Evolutionary conservation across 2,329 filamentous ascomycete genomes (phyloP).

Genomic region (Hymenoscyphus repandus): DNA sequence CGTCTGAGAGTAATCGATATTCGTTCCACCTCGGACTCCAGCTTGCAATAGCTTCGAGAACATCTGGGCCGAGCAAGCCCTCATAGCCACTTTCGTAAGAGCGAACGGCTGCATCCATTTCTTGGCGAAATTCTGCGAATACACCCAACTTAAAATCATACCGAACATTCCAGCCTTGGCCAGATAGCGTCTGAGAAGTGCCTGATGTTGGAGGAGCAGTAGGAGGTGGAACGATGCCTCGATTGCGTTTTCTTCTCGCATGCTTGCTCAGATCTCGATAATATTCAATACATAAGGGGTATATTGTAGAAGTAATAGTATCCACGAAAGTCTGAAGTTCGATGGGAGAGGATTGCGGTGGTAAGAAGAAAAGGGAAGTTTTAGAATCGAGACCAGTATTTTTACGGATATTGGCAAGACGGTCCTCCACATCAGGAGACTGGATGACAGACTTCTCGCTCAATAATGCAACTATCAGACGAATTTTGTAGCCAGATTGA

Average conservation of each 20-base stretch:
- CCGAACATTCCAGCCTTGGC: slow-evolving; percentile 84
- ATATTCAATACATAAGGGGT: slow-evolving; percentile 76
- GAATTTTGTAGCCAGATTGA: slow-evolving; percentile 70
- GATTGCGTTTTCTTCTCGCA: slow-evolving; percentile 77
- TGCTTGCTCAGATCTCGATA: slow-evolving; percentile 94
- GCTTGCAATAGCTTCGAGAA: slow-evolving; percentile 81
- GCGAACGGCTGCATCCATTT: slow-evolving; percentile 80
- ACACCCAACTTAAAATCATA: slow-evolving; percentile 93
- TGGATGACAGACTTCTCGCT: slow-evolving; percentile 59
- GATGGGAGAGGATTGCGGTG: slow-evolving; percentile 62
- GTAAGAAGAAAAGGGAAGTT: slow-evolving; percentile 74
- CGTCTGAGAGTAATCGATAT: slow-evolving; percentile 79
- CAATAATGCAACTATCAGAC: slow-evolving; percentile 71
- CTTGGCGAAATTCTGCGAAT: slow-evolving; percentile 88
- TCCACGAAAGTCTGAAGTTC: slow-evolving; percentile 72
- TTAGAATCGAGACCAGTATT: slow-evolving; percentile 78
- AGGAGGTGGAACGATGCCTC: slow-evolving; percentile 71
- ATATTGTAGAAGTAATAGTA: slow-evolving; percentile 66
- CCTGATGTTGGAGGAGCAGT: slow-evolving; percentile 77
- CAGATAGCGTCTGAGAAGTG: slow-evolving; percentile 79
- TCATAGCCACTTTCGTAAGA: slow-evolving; percentile 88
- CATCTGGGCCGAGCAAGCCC: slow-evolving; percentile 71
- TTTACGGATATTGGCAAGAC: slow-evolving; percentile 72
- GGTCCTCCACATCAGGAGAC: slow-evolving; percentile 61
- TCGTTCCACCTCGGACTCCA: slow-evolving; percentile 92